Evolutionary conservation across 2,329 filamentous ascomycete species (phyloP).

Genomic region (Penicillium brevicompactum): DNA sequence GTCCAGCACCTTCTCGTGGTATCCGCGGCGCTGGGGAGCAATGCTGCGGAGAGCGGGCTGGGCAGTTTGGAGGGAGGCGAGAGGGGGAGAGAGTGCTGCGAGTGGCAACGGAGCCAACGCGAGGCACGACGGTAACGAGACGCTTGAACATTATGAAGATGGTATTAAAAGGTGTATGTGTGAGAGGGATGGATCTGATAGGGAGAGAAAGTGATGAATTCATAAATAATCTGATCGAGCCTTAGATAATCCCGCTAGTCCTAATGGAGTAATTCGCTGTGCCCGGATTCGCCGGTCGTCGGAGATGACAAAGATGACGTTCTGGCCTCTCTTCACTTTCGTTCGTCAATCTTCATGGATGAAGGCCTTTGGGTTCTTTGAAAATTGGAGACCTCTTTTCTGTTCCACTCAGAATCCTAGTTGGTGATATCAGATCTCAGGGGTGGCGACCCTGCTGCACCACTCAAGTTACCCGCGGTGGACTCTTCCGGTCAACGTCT

Average conservation of each 20-base stretch:
- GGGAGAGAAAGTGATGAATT: constrained; percentile 26
- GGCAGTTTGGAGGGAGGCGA: constrained; percentile 45
- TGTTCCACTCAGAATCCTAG: constrained; percentile 3
- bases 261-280: constrained; percentile 12
- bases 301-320: constrained; percentile 24
- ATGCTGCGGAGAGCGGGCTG: constrained; percentile 42
- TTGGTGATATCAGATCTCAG: constrained; percentile 18
- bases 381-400: not conserved
- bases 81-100: constrained; percentile 50
- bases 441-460: constrained; percentile 16
- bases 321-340: not conserved
- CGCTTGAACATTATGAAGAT: constrained; percentile 58
- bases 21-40: constrained; percentile 49
- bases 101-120: constrained; percentile 53
- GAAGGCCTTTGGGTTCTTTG: not conserved
- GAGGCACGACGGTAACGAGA: constrained; percentile 56
- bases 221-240: constrained; percentile 31
- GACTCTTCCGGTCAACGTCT: constrained; percentile 12
- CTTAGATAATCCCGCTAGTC: constrained; percentile 22
- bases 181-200: constrained; percentile 25
- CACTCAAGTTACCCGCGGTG: constrained; percentile 23
- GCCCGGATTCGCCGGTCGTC: constrained; percentile 25
- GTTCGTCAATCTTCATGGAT: not conserved
- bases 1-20: constrained; percentile 76
- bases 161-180: not conserved